Base-by-base conservation (phyloP, 73 alveolate genomes). In the Paraurostyla sp. region DNA sequence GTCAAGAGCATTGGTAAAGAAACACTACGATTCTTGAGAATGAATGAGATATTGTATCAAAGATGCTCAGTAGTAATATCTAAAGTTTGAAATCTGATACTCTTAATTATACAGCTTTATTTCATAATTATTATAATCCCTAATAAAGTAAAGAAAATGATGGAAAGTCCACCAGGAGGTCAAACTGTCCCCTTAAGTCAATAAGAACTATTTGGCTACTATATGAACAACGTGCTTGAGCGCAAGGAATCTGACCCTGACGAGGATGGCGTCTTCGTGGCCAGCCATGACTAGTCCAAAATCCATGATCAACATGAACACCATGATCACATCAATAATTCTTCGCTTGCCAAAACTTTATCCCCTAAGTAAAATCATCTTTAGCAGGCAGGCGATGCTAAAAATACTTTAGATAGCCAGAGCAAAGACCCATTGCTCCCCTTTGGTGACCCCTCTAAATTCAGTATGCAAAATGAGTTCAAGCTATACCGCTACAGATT, bases 1-100 rank as follows among this genome's bases (percentile, higher is more conserved):
- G 40, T 36, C 84, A 16, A 42, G 96, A 35, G 84, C 81, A 0
- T 9, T 42, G 33, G 96, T 91, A 0, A 89, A 82, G 49, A 46
- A 91, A 48, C 13, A 23, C 57, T 91, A 71, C 54, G 96, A 91
- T 71, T 62, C 62, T 4, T 35, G 40, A 22, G 75, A 87, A 6
- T 16, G 81, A 38, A 41, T 16, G n/a, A n/a, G n/a, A n/a, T 16
- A 56, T 23, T 23, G 13, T 15, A 23, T 23, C 11, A 56, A 56
- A 56, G 9, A 56, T 56, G 36, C 11, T 56, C 22, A 56, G 11
- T 56, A 13, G 36, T 71, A 30, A 23, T 20, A 71, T 43, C 27
- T 63, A 27, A 11, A 40, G 6, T 40, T 71, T 33, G 41, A 32
- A 4, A 7, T 40, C 25, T 15, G 65, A 32, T 62, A 32, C 52